A percentile compares a stretch with the other conserved stretches of the same genome.
Evolutionary conservation across 1,284 basidiomycete genomes (phyloP).

Genomic region (Grifola frondosa): DNA sequence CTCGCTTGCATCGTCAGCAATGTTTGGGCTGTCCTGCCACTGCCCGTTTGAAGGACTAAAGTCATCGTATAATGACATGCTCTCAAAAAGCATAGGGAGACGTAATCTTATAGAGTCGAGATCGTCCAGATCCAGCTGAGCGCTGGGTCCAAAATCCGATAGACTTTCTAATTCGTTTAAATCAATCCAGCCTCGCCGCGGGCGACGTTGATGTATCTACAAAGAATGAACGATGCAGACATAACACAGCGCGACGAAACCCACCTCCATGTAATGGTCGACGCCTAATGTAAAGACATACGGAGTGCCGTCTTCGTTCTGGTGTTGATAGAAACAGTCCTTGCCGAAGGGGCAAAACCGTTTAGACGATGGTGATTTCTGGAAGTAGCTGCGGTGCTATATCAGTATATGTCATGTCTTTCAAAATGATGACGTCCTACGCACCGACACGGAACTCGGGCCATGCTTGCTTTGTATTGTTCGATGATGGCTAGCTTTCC

Average conservation of each 20-base stretch:
- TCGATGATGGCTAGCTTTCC: conserved; percentile 51
- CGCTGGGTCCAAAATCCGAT: no score
- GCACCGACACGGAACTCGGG: conserved; percentile 61
- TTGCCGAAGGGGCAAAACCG: conserved; percentile 71
- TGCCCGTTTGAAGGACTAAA: no score
- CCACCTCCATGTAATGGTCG: conserved; percentile 50
- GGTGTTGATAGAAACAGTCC: conserved; percentile 76
- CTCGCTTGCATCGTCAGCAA: no score
- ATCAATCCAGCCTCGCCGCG: no score
- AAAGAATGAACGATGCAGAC: neutral
- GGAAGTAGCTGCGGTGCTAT: conserved; percentile 54
- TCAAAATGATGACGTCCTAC: conserved; percentile 22
- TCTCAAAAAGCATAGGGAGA: conserved; percentile 1
- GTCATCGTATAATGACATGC: conserved; percentile 3
- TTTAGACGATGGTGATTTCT: conserved; percentile 42
- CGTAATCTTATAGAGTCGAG: neutral
- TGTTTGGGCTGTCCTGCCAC: no score
- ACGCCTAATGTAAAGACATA: conserved; percentile 55
- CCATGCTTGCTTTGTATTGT: conserved; percentile 70
- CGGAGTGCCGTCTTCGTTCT: conserved; percentile 61
- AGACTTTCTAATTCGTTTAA: no score
- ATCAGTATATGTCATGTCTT: neutral
- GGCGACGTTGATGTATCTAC: conserved; percentile 8
- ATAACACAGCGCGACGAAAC: conserved; percentile 3
- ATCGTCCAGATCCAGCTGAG: neutral